Evolutionary conservation across 2,329 filamentous ascomycete genomes (phyloP).

Genomic region (Chrysoporthe austroafricana): DNA sequence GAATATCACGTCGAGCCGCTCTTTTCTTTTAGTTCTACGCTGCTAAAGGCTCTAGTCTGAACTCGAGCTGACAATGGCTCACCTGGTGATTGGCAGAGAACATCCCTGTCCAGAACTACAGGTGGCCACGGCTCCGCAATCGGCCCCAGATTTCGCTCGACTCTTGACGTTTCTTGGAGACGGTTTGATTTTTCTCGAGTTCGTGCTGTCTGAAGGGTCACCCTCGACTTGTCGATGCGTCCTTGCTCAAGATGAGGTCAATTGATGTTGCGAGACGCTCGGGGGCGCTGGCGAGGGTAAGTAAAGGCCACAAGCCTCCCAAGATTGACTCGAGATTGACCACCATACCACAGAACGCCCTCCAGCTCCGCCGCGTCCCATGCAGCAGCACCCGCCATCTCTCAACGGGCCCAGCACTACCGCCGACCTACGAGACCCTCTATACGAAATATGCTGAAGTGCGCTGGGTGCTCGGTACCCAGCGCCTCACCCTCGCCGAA

Average conservation of each 20-base stretch:
- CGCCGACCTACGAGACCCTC: slow-evolving; percentile 82
- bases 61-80: slow-evolving; percentile 9
- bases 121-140: slow-evolving; percentile 25
- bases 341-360: slow-evolving; percentile 39
- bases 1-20: too few relatives aligned
- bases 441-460: slow-evolving; percentile 78
- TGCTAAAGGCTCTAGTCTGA: too few relatives aligned
- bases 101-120: slow-evolving; percentile 11
- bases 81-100: slow-evolving; percentile 20
- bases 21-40: too few relatives aligned
- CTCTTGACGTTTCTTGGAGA: slow-evolving; percentile 13
- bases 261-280: slow-evolving; percentile 55
- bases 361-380: slow-evolving; percentile 39
- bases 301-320: slow-evolving; percentile 14
- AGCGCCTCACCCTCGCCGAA: slow-evolving; percentile 83
- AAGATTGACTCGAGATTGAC: slow-evolving; percentile 8
- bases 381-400: slow-evolving; percentile 36
- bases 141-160: slow-evolving; percentile 21
- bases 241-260: slow-evolving; percentile 48
- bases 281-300: slow-evolving; percentile 52
- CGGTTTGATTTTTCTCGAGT: slow-evolving; percentile 23
- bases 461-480: slow-evolving; percentile 68
- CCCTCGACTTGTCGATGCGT: slow-evolving; percentile 15
- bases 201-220: slow-evolving; percentile 17
- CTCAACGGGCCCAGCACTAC: slow-evolving; percentile 48